These are phyloP conservation scores for Salix koriyanagi DNA, from an alignment of 345 rosid genomes.

Conservation along the genomic window DNA sequence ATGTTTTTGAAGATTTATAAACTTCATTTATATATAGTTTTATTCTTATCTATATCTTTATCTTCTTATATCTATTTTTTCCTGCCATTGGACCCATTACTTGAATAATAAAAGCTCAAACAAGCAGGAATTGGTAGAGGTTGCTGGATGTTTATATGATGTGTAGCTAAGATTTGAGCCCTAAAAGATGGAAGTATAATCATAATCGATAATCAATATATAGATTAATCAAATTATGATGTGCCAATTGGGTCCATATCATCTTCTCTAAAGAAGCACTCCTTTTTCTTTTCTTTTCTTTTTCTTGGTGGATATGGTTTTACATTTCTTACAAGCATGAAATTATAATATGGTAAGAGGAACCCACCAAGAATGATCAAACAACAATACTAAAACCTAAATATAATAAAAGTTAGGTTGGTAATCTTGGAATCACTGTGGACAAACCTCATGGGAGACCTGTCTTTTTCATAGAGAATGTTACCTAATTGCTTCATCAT, in stretches of 20 bases:
- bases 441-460: slow-evolving; percentile 2
- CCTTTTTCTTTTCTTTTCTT: too few species aligned
- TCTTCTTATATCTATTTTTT: too few species aligned
- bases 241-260: slow-evolving; percentile 3
- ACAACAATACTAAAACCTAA: background rate
- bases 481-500: background rate
- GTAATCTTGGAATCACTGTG: background rate
- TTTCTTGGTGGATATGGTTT: background rate
- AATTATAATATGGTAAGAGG: background rate
- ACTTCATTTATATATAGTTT: too few species aligned
- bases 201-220: background rate
- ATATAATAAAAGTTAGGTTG: background rate
- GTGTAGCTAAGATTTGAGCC: background rate
- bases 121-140: background rate
- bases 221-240: background rate
- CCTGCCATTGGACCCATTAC: background rate
- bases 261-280: background rate
- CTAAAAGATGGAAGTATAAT: background rate
- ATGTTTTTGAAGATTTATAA: too few species aligned
- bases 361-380: background rate
- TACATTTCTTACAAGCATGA: background rate
- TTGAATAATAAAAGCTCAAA: background rate
- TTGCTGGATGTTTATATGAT: background rate
- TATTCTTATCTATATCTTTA: too few species aligned
- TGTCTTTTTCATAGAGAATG: background rate